Conservation (phyloP, 495 filamentous ascomycete species). For the Penicillium lividum region DNA sequence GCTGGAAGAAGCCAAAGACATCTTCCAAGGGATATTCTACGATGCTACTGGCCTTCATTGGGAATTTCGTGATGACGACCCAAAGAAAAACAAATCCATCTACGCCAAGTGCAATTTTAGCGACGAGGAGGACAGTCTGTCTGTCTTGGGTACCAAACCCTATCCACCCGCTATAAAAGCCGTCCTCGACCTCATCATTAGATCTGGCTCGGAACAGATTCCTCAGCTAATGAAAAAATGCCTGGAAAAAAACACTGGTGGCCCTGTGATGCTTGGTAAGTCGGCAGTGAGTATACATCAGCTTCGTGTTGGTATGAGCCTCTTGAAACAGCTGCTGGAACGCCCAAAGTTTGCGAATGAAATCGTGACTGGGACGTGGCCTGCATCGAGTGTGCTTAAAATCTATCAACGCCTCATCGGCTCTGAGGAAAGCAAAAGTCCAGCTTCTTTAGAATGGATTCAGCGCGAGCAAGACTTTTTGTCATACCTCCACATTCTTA, state of each 20-base stretch:
- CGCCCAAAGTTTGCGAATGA: background rate
- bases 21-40: conserved; percentile 13
- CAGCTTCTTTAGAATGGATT: background rate
- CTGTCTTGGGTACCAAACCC: background rate
- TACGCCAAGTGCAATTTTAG: conserved; percentile 5
- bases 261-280: background rate
- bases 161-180: background rate
- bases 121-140: background rate
- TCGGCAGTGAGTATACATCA: background rate
- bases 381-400: background rate
- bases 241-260: background rate
- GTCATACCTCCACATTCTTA: background rate
- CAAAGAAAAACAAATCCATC: background rate
- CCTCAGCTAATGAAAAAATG: background rate
- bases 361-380: background rate
- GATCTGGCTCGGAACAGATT: background rate
- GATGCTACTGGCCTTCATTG: conserved; percentile 6
- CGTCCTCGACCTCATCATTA: background rate
- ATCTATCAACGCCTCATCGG: background rate
- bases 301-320: background rate
- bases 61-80: conserved; percentile 6
- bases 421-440: background rate
- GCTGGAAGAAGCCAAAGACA: background rate
- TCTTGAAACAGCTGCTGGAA: background rate
- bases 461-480: background rate